A percentile compares a stretch with the other conserved stretches of the same genome.
phyloP scores from a whole-genome alignment of 1,284 basidiomycete genomes.

The Erythrobasidium hasegawianum region DNA sequence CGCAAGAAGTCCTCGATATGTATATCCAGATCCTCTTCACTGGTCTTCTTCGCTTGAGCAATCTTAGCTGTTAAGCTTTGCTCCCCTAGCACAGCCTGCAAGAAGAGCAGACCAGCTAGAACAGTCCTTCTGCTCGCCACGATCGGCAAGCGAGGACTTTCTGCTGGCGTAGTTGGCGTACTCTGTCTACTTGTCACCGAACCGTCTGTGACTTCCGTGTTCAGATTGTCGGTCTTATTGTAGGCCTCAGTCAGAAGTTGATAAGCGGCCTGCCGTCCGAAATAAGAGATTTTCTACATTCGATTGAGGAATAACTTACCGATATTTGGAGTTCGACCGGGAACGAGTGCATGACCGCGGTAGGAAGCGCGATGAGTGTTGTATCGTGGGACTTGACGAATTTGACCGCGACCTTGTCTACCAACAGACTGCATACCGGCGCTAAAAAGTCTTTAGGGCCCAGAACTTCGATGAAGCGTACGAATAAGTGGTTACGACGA shows the following conservation, averaged over 20 bases:
- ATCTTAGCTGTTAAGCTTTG: slow-evolving; percentile 41
- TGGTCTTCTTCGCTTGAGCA: slow-evolving; percentile 36
- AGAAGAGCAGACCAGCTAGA: slow-evolving; percentile 22
- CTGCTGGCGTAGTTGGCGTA: slow-evolving; percentile 59
- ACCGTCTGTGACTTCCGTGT: slow-evolving; percentile 63
- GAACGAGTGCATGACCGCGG: slow-evolving; percentile 63
- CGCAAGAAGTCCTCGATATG: slow-evolving; percentile 36
- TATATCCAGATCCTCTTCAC: slow-evolving; percentile 35
- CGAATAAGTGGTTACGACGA: slow-evolving; percentile 83
- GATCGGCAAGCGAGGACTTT: slow-evolving; percentile 23
- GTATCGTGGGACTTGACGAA: slow-evolving; percentile 61
- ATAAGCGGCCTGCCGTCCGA: neutral
- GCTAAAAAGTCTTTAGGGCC: slow-evolving; percentile 77
- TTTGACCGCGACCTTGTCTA: slow-evolving; percentile 72
- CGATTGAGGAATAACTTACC: slow-evolving; percentile 52
- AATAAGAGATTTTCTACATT: too few species aligned
- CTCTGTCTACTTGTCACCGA: slow-evolving; percentile 53
- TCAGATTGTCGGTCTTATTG: slow-evolving; percentile 63
- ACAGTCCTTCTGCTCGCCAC: slow-evolving; percentile 13
- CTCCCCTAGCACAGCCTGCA: slow-evolving; percentile 32
- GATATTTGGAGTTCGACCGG: slow-evolving; percentile 56
- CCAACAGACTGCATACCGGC: slow-evolving; percentile 77
- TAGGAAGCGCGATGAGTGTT: slow-evolving; percentile 63
- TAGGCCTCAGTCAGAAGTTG: slow-evolving; percentile 38
- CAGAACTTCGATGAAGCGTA: slow-evolving; percentile 80